phyloP scores from a whole-genome alignment of 768 basidiomycete species.

The Mycena venus region DNA sequence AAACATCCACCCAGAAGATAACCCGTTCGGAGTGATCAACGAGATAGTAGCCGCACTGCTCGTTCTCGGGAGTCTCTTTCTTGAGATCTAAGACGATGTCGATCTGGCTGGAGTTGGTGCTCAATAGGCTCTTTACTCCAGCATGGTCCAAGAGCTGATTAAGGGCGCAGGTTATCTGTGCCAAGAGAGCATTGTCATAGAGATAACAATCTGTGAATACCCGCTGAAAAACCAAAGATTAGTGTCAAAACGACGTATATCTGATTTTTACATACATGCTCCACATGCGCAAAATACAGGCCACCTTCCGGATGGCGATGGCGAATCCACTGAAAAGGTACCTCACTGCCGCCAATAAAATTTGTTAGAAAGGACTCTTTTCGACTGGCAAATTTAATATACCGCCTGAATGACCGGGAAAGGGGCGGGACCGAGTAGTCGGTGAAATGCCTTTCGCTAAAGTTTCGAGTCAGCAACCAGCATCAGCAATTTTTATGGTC shows the following conservation, averaged over 20 bases:
- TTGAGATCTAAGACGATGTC: constrained; percentile 2
- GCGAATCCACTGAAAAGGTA: background rate
- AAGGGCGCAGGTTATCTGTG: background rate
- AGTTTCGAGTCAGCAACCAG: background rate
- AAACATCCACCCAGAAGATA: background rate
- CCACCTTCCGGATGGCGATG: background rate
- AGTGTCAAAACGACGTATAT: background rate
- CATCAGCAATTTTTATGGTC: background rate
- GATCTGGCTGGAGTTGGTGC: background rate
- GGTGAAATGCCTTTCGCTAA: background rate
- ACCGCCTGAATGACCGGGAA: background rate
- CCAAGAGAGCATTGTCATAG: background rate
- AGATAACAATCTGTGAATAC: background rate
- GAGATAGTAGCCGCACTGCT: constrained; percentile 2
- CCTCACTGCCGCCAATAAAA: background rate
- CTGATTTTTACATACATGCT: background rate
- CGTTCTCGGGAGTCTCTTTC: background rate
- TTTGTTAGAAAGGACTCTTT: background rate
- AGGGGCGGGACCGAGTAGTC: background rate
- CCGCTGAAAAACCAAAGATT: background rate
- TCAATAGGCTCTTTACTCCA: background rate
- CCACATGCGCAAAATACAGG: background rate
- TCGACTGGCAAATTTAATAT: background rate
- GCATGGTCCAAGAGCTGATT: background rate
- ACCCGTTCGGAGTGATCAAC: background rate